Evolutionary conservation across 345 rosid species (phyloP).

Genomic region (Moricandia arvensis): DNA sequence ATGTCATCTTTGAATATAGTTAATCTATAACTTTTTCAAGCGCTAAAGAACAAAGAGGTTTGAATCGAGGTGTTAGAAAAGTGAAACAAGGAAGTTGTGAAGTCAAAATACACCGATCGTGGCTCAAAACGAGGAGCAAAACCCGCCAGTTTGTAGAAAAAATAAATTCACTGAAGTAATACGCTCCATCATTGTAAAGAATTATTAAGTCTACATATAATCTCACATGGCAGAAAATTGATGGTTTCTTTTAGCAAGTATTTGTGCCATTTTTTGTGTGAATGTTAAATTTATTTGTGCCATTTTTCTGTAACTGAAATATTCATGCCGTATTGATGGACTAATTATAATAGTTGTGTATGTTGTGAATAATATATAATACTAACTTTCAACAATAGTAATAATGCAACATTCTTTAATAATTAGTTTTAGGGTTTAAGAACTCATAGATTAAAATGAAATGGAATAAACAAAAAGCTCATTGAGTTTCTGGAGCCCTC

Average conservation of each 20-base stretch:
- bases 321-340: background rate
- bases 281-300: no score
- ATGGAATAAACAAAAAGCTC: background rate
- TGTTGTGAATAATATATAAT: background rate
- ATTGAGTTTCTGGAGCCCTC: background rate
- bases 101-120: background rate
- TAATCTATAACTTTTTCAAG: background rate
- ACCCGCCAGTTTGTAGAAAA: background rate
- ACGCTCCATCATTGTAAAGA: background rate
- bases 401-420: background rate
- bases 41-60: background rate
- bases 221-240: background rate
- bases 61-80: background rate
- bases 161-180: background rate
- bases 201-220: background rate
- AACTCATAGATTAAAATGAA: background rate
- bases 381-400: background rate
- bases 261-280: no score
- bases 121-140: background rate
- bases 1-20: background rate
- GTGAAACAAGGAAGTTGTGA: background rate
- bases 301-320: background rate
- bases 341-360: background rate
- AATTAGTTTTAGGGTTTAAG: background rate
- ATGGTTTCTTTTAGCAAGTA: background rate